Base-by-base conservation (phyloP, 257 asterid species). In the Sherardia arvensis region DNA sequence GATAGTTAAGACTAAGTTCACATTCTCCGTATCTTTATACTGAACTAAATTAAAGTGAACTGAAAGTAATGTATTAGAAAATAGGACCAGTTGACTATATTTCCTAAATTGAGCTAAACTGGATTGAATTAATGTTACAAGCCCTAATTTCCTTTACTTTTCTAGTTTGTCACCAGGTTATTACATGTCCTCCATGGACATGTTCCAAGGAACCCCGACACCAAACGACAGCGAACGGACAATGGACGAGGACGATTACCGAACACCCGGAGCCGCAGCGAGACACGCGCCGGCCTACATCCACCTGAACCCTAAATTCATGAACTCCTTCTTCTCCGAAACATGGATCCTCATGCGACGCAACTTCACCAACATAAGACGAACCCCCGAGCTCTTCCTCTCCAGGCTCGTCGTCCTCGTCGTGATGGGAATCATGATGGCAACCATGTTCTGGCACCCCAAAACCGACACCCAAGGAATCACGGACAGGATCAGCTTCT, bases 371-470 rank as follows among this genome's bases (percentile, higher is more conserved):
- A 90, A 74, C 81, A 90, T 90, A 72, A 70, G 88, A 63, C 86
- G 97, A 0, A 90, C 95, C 4, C 97, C 91, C 2, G 97, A 90
- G 76, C 95, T 90, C 45, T 87, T 90, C 76, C 87, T 85, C 14
- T 87, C 94, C 55, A 83, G 95, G 3, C 86, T 90, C 3, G 54
- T 87, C 20, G 97, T 90, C 68, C 85, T 90, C 14, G 73, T 85
- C 1, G 79, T 85, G 20, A 90, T 90, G 97, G 97, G 91, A 15
- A 10, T 87, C 70, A 87, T 90, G 95, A 87, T 90, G 97, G 95
- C 91, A 64, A 90, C 91, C 49, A 79, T 90, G 97, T 87, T 90
- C 71, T 73, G 71, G 80, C 70, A 74, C 47, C 97, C 97, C 0
- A 27, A 66, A n/a, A 23, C 71, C 23, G 28, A 40, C 49, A 38